phyloP scores from a whole-genome alignment of 495 filamentous ascomycete genomes.

The Neurospora sp. region DNA sequence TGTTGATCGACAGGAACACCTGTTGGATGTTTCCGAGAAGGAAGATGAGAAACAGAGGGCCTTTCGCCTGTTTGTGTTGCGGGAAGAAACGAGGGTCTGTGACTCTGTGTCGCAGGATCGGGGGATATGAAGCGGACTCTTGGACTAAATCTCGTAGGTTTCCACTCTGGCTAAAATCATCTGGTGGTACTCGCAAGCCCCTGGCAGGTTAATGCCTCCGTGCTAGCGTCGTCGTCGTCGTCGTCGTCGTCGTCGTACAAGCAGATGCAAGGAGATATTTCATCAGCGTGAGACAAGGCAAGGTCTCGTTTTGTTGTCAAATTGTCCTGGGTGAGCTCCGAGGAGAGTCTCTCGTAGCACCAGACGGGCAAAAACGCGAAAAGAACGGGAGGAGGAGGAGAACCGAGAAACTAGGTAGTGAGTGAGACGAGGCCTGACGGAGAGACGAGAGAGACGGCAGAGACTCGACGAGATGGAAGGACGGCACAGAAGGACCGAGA shows the following conservation, averaged over 20 bases:
- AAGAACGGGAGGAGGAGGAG: slow-evolving; percentile 2
- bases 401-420: neutral
- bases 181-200: slow-evolving; percentile 13
- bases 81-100: neutral
- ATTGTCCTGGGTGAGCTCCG: neutral
- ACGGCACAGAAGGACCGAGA: slow-evolving; percentile 5
- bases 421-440: slow-evolving; percentile 1
- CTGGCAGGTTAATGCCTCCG: slow-evolving; percentile 8
- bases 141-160: slow-evolving; percentile 1
- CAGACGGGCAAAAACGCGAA: neutral
- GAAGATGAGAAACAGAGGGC: slow-evolving; percentile 8
- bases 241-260: neutral
- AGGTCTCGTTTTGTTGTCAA: neutral
- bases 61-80: neutral
- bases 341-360: neutral
- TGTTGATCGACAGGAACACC: slow-evolving; percentile 23
- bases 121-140: slow-evolving; percentile 13
- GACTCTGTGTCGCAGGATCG: slow-evolving; percentile 24
- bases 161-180: slow-evolving; percentile 4
- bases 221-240: neutral
- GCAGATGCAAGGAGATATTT: neutral
- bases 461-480: slow-evolving; percentile 2
- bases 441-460: slow-evolving; percentile 2
- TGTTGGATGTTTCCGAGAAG: slow-evolving; percentile 12
- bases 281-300: neutral